Evolutionary conservation across 768 basidiomycete species (phyloP), one percentile per base, ranked within the genome.

Genomic region (Boletus sp.): DNA sequence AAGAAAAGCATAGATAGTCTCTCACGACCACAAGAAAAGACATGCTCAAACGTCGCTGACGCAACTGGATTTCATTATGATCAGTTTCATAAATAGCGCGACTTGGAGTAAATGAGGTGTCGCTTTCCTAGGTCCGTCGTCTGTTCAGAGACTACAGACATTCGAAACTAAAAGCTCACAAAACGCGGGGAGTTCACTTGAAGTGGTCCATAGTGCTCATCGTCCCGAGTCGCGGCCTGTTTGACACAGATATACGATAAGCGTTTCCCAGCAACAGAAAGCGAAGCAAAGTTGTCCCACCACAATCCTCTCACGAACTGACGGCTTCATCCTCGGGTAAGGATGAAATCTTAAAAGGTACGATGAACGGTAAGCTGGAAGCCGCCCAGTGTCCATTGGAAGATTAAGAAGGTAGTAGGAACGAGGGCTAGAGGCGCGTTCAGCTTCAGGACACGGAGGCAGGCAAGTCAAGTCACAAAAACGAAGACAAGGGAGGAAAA

Each of bases 291-390:
- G n/a, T 39, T 19, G 42, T 50, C 55, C n/a, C 45, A 69, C 70
- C 58, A 32, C 7, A 17, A 68, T 45, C 55, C 54, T 68, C 61
- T 70, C 68, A 59, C 57, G 66, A 39, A 34, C 27, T 50, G 61
- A 64, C 2, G 35, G 50, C 23, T 59, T 64, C 30, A 45, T 41
- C 35, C 69, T 66, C 40, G 68, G 67, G 53, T 69, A 69, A 33
- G 68, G 68, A 51, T 69, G 68, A 21, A 56, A 71, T 19, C 68
- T 53, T 27, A 66, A 41, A 6, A 72, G 43, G 33, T 72, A 58
- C 0, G 68, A 70, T 2, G 66, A 68, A 13, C 68, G 64, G 45
- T 70, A 70, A 37, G 62, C 46, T 0, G 68, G 70, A 0, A 70
- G 54, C 0, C 57, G 40, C 0, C 41, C 38, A 0, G 47, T 33